These are phyloP conservation scores for Sugiyamaella xylanicola DNA, from an alignment of 1,139 yeast species.

Conservation along the genomic window DNA sequence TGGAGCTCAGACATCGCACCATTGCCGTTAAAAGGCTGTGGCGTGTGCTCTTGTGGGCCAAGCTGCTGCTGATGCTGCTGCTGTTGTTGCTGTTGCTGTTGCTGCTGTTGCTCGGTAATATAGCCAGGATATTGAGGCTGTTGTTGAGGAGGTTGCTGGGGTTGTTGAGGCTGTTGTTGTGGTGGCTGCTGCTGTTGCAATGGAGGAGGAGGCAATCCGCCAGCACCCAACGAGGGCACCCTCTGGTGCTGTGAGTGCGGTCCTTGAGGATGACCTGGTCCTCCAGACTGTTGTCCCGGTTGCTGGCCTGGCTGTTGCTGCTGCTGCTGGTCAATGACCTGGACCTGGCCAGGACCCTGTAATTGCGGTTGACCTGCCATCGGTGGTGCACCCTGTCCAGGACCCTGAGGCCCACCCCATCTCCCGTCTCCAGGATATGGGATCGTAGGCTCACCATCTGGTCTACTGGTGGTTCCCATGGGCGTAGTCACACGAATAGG, in stretches of 20 bases:
- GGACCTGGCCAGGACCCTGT: conserved; percentile 16
- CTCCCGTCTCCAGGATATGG: conserved; percentile 18
- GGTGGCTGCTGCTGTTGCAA: conserved; percentile 19
- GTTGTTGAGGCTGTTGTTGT: conserved; percentile 25
- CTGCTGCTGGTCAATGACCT: conserved; percentile 15
- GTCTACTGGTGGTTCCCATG: conserved; percentile 78
- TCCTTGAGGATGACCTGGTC: conserved; percentile 10
- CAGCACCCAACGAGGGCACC: conserved; percentile 7
- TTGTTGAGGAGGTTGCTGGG: conserved; percentile 24
- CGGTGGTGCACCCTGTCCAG: conserved; percentile 22
- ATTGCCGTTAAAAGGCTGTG: conserved; percentile 18
- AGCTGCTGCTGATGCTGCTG: conserved; percentile 25
- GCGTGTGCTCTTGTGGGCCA: conserved; percentile 21
- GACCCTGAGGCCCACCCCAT: conserved; percentile 22
- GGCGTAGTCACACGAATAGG: conserved; percentile 97
- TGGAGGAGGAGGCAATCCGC: conserved; percentile 8
- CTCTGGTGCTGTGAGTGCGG: conserved; percentile 9
- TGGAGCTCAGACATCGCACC: conserved; percentile 45
- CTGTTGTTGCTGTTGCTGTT: conserved; percentile 27
- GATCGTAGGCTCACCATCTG: conserved; percentile 47
- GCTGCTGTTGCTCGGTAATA: conserved; percentile 18
- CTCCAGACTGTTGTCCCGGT: conserved; percentile 25
- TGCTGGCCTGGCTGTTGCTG: conserved; percentile 27
- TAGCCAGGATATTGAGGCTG: conserved; percentile 12
- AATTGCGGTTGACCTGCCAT: conserved; percentile 20